phyloP scores from a whole-genome alignment of 2,329 filamentous ascomycete species.

The Endoconidiophora polonica region DNA sequence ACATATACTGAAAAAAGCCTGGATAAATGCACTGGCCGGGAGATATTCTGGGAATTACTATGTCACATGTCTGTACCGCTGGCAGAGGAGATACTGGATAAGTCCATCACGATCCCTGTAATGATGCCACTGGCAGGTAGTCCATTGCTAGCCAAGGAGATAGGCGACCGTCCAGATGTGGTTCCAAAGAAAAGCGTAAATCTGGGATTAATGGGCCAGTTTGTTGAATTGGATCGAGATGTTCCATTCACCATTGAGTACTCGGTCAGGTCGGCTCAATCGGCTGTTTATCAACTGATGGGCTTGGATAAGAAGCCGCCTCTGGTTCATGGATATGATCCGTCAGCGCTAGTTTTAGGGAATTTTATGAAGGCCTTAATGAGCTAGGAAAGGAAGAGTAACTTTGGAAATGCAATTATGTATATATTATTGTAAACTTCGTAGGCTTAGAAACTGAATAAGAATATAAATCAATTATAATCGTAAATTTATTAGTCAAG shows the following conservation, averaged over 20 bases:
- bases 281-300: slow-evolving; percentile 19
- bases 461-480: too few species aligned
- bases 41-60: slow-evolving; percentile 24
- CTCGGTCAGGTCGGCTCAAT: slow-evolving; percentile 21
- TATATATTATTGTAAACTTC: not conserved
- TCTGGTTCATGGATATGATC: slow-evolving; percentile 17
- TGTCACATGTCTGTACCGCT: slow-evolving; percentile 21
- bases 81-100: slow-evolving; percentile 14
- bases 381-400: slow-evolving; percentile 2
- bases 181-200: slow-evolving; percentile 23
- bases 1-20: slow-evolving; percentile 25
- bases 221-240: slow-evolving; percentile 24
- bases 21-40: slow-evolving; percentile 23
- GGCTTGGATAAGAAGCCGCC: slow-evolving; percentile 18
- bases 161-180: slow-evolving; percentile 23
- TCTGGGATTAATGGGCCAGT: slow-evolving; percentile 25
- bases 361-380: slow-evolving; percentile 14
- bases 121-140: slow-evolving; percentile 25
- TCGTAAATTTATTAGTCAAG: too few species aligned
- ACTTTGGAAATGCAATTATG: too few species aligned
- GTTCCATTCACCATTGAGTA: slow-evolving; percentile 21
- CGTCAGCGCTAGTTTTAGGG: slow-evolving; percentile 13
- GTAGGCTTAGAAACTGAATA: not conserved
- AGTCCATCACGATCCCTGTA: slow-evolving; percentile 18
- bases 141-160: slow-evolving; percentile 21